A percentile compares a stretch with the other conserved stretches of the same genome.
phyloP scores from a whole-genome alignment of 495 filamentous ascomycete species.

The Tuber aestivum region DNA sequence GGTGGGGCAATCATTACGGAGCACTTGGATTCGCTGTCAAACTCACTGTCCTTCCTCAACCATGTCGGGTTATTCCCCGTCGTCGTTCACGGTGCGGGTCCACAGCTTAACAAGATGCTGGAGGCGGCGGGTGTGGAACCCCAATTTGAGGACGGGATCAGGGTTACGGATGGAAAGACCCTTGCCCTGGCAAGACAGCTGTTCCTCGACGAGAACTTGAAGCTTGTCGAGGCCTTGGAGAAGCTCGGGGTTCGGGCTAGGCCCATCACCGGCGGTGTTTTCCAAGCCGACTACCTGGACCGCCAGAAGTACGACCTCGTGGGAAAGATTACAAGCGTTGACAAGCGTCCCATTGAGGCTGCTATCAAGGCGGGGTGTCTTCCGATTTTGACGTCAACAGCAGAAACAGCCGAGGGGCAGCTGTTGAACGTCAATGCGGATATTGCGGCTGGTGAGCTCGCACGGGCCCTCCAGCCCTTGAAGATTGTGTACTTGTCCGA shows the following conservation, averaged over 20 bases:
- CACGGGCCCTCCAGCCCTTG: slow-evolving; percentile 79
- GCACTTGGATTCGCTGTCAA: slow-evolving; percentile 81
- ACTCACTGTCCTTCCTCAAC: slow-evolving; percentile 84
- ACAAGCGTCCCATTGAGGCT: slow-evolving; percentile 84
- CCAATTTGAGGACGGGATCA: slow-evolving; percentile 92
- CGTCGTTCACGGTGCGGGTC: slow-evolving; percentile 92
- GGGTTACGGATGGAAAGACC: slow-evolving; percentile 94
- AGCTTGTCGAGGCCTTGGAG: slow-evolving; percentile 86
- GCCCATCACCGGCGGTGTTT: slow-evolving; percentile 88
- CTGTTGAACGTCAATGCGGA: slow-evolving; percentile 97
- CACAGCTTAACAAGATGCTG: slow-evolving; percentile 90
- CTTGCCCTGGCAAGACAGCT: slow-evolving; percentile 81
- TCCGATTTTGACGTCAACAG: slow-evolving; percentile 94
- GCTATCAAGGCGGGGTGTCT: slow-evolving; percentile 88
- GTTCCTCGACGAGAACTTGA: slow-evolving; percentile 93
- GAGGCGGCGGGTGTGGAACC: slow-evolving; percentile 90
- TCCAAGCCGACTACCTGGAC: slow-evolving; percentile 90
- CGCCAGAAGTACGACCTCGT: slow-evolving; percentile 92
- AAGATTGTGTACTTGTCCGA: slow-evolving; percentile 98
- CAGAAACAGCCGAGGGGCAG: slow-evolving; percentile 87
- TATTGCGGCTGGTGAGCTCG: slow-evolving; percentile 89
- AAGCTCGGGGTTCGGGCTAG: slow-evolving; percentile 84
- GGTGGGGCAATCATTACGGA: slow-evolving; percentile 96
- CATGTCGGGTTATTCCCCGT: slow-evolving; percentile 93
- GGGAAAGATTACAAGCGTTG: slow-evolving; percentile 89